A percentile compares a stretch with the other conserved stretches of the same genome.
Conservation (phyloP, 1,284 basidiomycete genomes). For the Athelia sp. region DNA sequence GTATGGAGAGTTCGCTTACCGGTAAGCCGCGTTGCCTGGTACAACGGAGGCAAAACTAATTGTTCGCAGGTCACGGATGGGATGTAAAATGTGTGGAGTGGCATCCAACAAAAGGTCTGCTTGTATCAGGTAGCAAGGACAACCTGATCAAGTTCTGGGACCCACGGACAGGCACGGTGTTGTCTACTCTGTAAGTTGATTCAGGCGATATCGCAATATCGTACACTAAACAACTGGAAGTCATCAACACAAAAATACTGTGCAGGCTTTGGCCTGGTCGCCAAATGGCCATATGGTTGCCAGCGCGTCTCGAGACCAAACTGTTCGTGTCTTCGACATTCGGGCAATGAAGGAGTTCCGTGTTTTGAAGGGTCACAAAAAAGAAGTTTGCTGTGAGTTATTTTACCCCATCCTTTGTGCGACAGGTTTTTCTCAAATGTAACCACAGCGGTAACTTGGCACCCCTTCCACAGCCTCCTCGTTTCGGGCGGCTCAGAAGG, state of each 20-base stretch:
- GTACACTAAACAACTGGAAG: constrained; percentile 31
- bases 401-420: constrained; percentile 1
- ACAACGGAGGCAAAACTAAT: constrained; percentile 1
- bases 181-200: constrained; percentile 75
- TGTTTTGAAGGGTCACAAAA: constrained; percentile 90
- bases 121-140: constrained; percentile 95
- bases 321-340: constrained; percentile 96
- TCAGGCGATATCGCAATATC: neutral
- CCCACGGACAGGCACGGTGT: constrained; percentile 81
- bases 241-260: constrained; percentile 96
- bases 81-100: constrained; percentile 98
- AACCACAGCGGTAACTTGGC: constrained; percentile 82
- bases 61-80: constrained; percentile 85
- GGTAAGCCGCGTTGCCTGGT: constrained; percentile 41
- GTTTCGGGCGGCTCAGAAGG: constrained; percentile 94
- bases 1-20: constrained; percentile 82
- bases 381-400: constrained; percentile 94
- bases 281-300: constrained; percentile 92
- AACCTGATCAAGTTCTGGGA: constrained; percentile 99
- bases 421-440: constrained; percentile 1
- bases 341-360: constrained; percentile 95
- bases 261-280: constrained; percentile 90
- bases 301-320: constrained; percentile 91
- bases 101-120: constrained; percentile 94
- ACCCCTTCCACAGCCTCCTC: constrained; percentile 89